A percentile compares a stretch with the other conserved stretches of the same genome.
phyloP scores from a whole-genome alignment of 176 grass and related monocot species.

The Oryza meyeriana region DNA sequence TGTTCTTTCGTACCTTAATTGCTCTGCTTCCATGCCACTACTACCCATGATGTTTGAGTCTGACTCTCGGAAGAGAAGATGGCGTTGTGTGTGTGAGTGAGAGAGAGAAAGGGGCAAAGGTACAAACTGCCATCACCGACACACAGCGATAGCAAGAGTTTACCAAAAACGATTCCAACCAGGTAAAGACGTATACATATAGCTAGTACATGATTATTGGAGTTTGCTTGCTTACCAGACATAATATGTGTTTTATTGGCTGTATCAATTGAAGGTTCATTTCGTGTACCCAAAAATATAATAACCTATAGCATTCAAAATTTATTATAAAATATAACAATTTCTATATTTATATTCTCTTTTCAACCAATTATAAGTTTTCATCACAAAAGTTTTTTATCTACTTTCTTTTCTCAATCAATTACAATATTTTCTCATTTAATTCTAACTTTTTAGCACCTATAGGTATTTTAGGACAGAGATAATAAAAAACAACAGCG shows the following conservation, averaged over 20 bases:
- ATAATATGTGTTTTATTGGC: background rate
- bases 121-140: slow-evolving; percentile 32
- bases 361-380: too few relatives aligned
- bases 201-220: background rate
- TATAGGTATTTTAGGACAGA: too few relatives aligned
- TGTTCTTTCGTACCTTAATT: background rate
- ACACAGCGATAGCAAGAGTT: slow-evolving; percentile 15
- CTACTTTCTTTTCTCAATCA: too few relatives aligned
- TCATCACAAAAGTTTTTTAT: too few relatives aligned
- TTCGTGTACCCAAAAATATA: background rate
- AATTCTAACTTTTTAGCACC: too few relatives aligned
- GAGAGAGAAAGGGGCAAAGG: background rate
- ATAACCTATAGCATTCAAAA: too few relatives aligned
- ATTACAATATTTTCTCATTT: too few relatives aligned
- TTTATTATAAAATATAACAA: too few relatives aligned
- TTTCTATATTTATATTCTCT: too few relatives aligned
- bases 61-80: background rate
- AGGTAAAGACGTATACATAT: background rate
- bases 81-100: background rate
- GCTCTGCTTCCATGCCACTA: background rate
- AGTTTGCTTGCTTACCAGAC: background rate
- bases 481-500: background rate
- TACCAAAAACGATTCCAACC: slow-evolving; percentile 23
- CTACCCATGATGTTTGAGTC: background rate
- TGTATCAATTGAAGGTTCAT: background rate